Percentiles rank a stretch among this genome's conserved stretches.
Conservation (phyloP, 1,284 basidiomycete genomes). For the Ceratobasidium sp. region DNA sequence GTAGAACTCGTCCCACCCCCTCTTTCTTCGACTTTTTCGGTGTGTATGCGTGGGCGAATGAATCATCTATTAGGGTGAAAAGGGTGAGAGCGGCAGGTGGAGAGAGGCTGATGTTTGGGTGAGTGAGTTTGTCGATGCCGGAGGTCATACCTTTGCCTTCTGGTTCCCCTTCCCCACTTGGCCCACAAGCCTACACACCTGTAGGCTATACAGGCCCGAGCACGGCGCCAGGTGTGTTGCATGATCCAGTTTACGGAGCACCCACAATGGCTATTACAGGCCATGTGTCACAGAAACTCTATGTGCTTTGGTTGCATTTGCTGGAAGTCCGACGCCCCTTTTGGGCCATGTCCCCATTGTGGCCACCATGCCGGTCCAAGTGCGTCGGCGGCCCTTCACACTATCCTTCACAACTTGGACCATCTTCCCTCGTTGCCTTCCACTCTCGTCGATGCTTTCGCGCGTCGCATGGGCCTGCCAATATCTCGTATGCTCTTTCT, state of each 20-base stretch:
- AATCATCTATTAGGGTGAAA: conserved; percentile 18
- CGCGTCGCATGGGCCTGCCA: too few species aligned
- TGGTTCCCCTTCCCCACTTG: too few species aligned
- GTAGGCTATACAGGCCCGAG: background rate
- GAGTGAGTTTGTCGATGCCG: background rate
- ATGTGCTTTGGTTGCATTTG: background rate
- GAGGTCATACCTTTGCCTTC: background rate
- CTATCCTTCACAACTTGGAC: background rate
- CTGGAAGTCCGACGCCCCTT: background rate
- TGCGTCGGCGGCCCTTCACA: background rate
- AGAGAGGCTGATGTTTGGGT: background rate
- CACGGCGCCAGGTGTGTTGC: background rate
- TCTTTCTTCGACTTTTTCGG: conserved; percentile 99
- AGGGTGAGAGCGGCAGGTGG: background rate
- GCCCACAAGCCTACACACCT: too few species aligned
- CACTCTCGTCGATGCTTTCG: background rate
- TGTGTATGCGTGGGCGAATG: conserved; percentile 7
- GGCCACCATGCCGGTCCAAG: background rate
- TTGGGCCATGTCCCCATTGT: background rate
- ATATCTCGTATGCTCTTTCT: too few species aligned
- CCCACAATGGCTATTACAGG: background rate
- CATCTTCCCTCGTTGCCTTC: background rate
- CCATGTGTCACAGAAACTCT: background rate
- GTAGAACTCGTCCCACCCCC: conserved; percentile 86
- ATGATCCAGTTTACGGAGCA: too few species aligned